These are phyloP conservation scores for Cnidoscolus chayamansa DNA, from an alignment of 441 rosid species.

Conservation along the genomic window DNA sequence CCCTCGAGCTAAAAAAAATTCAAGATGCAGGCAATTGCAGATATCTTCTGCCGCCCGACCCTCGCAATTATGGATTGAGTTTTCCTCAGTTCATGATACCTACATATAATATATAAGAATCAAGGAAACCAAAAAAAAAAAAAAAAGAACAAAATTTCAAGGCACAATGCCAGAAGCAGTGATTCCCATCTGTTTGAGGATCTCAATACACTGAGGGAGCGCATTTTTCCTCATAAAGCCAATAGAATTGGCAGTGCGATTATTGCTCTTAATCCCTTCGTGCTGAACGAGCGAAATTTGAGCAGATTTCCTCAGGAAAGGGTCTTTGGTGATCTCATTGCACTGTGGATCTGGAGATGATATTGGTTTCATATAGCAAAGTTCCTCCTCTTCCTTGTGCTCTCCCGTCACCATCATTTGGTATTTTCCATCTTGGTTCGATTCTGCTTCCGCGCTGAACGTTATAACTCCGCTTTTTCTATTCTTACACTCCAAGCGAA, in stretches of 20 bases:
- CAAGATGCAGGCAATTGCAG: too few species aligned
- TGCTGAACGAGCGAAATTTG: constrained; percentile 30
- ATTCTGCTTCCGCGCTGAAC: constrained; percentile 16
- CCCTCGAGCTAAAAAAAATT: too few species aligned
- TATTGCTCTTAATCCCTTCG: constrained; percentile 19
- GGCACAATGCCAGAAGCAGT: constrained; percentile 32
- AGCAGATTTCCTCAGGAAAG: constrained; percentile 15
- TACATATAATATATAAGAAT: too few species aligned
- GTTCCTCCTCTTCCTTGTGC: constrained; percentile 33
- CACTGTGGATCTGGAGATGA: constrained; percentile 33
- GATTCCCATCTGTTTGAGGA: constrained; percentile 35
- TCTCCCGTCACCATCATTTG: constrained; percentile 28
- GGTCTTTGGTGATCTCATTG: constrained; percentile 10
- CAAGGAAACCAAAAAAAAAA: too few species aligned
- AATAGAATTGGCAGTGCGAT: constrained; percentile 33
- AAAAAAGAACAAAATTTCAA: constrained; percentile 26
- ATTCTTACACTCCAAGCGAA: constrained; percentile 34
- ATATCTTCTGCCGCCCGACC: too few species aligned
- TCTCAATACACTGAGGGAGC: constrained; percentile 18
- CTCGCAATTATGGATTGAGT: too few species aligned
- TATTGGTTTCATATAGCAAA: constrained; percentile 30
- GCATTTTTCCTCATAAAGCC: constrained; percentile 29
- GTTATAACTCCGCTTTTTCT: constrained; percentile 15
- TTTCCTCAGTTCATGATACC: too few species aligned
- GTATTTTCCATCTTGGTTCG: constrained; percentile 30